These are phyloP conservation scores for Elongisporangium prolatum DNA, from an alignment of 352 stramenopile genomes.

Conservation along the genomic window DNA sequence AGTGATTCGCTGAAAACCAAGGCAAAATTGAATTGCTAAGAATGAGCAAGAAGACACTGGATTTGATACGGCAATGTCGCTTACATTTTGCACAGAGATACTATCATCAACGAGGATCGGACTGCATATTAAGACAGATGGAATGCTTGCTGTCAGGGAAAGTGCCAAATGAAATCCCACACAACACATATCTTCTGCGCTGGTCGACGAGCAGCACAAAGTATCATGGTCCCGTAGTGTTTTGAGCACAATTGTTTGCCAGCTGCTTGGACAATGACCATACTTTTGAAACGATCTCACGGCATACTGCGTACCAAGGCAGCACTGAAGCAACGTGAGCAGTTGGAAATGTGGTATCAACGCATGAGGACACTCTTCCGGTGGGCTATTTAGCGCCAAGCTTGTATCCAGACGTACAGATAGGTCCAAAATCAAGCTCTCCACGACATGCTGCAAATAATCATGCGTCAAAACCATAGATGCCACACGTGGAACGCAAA, in stretches of 20 bases:
- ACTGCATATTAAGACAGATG: slow-evolving; percentile 25
- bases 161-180: slow-evolving; percentile 28
- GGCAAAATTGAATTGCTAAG: background rate
- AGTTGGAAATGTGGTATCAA: slow-evolving; percentile 10
- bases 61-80: background rate
- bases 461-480: slow-evolving; percentile 11
- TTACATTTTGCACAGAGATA: background rate
- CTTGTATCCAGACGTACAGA: slow-evolving; percentile 17
- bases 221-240: slow-evolving; percentile 18
- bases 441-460: slow-evolving; percentile 11
- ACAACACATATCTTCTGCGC: slow-evolving; percentile 39
- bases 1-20: slow-evolving; percentile 1
- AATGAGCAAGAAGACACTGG: background rate
- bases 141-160: slow-evolving; percentile 27
- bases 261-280: background rate
- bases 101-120: slow-evolving; percentile 4
- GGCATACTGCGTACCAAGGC: slow-evolving; percentile 26
- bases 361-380: slow-evolving; percentile 23
- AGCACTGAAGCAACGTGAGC: slow-evolving; percentile 23
- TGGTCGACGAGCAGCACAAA: slow-evolving; percentile 14
- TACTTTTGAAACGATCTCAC: slow-evolving; percentile 1
- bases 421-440: slow-evolving; percentile 7
- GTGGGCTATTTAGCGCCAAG: slow-evolving; percentile 30
- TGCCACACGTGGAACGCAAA: background rate
- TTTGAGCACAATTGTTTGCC: background rate